A percentile compares a stretch with the other conserved stretches of the same genome.
Conservation (phyloP, 2,329 filamentous ascomycete genomes). For the Fusarium caatingaense region DNA sequence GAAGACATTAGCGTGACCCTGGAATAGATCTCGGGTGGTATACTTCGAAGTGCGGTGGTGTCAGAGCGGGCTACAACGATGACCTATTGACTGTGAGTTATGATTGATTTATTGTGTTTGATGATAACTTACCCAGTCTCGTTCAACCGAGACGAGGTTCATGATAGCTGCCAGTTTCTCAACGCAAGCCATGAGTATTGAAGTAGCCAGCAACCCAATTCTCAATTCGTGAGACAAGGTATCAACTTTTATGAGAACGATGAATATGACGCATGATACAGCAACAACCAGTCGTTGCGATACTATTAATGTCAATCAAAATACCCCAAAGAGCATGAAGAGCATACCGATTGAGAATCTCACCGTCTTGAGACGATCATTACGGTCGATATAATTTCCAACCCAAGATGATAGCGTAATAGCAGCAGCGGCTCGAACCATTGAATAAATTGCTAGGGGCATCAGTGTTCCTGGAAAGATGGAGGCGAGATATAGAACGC, state of each 20-base stretch:
- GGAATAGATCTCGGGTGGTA: background rate
- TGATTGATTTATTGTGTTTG: background rate
- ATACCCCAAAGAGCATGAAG: background rate
- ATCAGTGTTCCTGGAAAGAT: constrained; percentile 70
- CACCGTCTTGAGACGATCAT: constrained; percentile 62
- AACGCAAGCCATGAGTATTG: constrained; percentile 69
- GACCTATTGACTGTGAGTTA: constrained; percentile 37
- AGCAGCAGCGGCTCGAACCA: constrained; percentile 68
- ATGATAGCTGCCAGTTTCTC: constrained; percentile 75
- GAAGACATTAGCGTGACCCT: background rate
- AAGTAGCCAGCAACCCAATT: constrained; percentile 48
- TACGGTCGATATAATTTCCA: constrained; percentile 68
- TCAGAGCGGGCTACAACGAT: constrained; percentile 45
- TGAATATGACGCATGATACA: constrained; percentile 60
- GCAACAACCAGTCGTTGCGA: constrained; percentile 59
- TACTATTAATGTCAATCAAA: constrained; percentile 39
- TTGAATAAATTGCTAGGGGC: constrained; percentile 75
- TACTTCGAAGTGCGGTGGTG: constrained; percentile 34
- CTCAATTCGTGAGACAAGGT: constrained; percentile 14
- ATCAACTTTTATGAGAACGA: constrained; percentile 37
- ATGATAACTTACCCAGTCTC: constrained; percentile 70
- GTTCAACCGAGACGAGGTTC: constrained; percentile 76
- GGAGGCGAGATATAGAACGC: constrained; percentile 67
- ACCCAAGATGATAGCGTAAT: constrained; percentile 69
- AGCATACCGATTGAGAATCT: constrained; percentile 59